Evolutionary conservation across 257 asterid species (phyloP), one percentile per base, ranked within the genome.

Genomic region (Galeopsis tetrahit): DNA sequence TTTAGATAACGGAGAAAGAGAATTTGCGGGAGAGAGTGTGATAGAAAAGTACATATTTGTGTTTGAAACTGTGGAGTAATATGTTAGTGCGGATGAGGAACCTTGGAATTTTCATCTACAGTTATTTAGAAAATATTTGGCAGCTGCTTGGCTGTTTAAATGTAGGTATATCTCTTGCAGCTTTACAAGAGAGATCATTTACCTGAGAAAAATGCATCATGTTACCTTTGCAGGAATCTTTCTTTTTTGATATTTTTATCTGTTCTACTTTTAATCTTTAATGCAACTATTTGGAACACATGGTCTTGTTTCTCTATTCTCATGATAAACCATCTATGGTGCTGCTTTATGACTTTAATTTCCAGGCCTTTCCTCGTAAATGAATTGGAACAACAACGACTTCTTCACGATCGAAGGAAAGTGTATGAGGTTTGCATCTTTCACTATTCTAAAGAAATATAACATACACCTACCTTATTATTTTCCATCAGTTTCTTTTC

Each of bases 391-490:
- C 92, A 89, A 33, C 98, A 94, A 44, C 92, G 89, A 75, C 97
- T 94, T 81, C 97, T 94, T 73, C 99, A 94, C 73, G 99, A 94
- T 82, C 80, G 99, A 68, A 94, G 98, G 83, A 88, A 89, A 87
- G 99, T 94, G 59, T 94, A 94, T 2, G 97, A 94, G 99, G 99
- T 94, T 70, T 69, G 85, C 73, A 74, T 72, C 69, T 75, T 51
- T 51, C 70, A 44, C 64, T 79, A 62, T 35, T 36, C 14, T 55
- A 21, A 62, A 53, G 57, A 71, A 66, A 53, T 53, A 44, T 2
- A 17, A n/a, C 43, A 66, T 31, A 6, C 44, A 48, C 52, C 10
- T 57, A 11, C 73, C 46, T 39, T 7, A 7, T 5, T 46, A n/a
- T 55, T 73, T 28, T 42, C 55, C 59, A 70, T 34, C 8, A 32